These are phyloP conservation scores for Fonsecaea nubica DNA, from an alignment of 2,329 filamentous ascomycete genomes.

Conservation along the genomic window DNA sequence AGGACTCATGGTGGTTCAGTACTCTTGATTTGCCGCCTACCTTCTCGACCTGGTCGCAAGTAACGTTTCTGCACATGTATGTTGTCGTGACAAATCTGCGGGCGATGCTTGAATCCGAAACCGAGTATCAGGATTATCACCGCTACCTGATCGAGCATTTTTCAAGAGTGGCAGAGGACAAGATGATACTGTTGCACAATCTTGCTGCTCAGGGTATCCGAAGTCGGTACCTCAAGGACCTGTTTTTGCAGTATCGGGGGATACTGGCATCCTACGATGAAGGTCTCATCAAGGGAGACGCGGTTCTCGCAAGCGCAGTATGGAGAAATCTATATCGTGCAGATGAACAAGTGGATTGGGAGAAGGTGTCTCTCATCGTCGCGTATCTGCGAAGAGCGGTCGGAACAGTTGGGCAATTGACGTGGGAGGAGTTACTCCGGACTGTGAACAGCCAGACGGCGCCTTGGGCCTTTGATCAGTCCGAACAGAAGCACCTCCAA, in stretches of 20 bases:
- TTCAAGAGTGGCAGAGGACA: conserved; percentile 71
- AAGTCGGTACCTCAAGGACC: conserved; percentile 76
- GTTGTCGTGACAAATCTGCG: conserved; percentile 83
- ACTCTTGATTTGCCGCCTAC: conserved; percentile 69
- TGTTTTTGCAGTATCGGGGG: conserved; percentile 92
- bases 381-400: conserved; percentile 62
- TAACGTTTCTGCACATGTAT: conserved; percentile 97
- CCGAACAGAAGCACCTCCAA: neutral
- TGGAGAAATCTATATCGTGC: conserved; percentile 95
- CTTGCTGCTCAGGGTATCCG: conserved; percentile 61
- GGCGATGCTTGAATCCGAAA: conserved; percentile 71
- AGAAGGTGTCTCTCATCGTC: conserved; percentile 66
- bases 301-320: conserved; percentile 67
- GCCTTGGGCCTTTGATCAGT: conserved; percentile 26
- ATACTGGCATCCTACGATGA: conserved; percentile 71
- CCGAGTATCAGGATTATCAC: conserved; percentile 77
- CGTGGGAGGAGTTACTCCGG: conserved; percentile 19
- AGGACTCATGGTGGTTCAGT: conserved; percentile 44
- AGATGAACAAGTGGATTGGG: conserved; percentile 66
- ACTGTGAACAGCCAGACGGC: conserved; percentile 14
- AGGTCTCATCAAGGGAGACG: conserved; percentile 55
- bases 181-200: conserved; percentile 63
- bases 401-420: conserved; percentile 18
- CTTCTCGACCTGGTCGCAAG: conserved; percentile 94
- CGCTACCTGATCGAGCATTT: conserved; percentile 94